These are phyloP conservation scores for Penicillium sp. DNA, from an alignment of 2,329 filamentous ascomycete species.

Conservation along the genomic window DNA sequence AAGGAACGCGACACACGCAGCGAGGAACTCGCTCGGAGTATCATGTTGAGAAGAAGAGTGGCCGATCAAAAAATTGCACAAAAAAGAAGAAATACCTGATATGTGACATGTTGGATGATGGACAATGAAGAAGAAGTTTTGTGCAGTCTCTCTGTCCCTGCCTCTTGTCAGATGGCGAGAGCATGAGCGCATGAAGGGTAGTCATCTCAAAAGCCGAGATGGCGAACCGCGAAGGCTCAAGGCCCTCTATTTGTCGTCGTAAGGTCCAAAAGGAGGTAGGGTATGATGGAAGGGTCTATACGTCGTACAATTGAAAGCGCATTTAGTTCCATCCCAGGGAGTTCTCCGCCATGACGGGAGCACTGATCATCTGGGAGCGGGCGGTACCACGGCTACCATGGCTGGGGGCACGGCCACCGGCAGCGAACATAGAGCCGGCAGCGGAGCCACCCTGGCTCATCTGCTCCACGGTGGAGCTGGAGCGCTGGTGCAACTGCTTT, in stretches of 20 bases:
- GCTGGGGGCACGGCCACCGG: slow-evolving; percentile 52
- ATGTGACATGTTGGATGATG: slow-evolving; percentile 28
- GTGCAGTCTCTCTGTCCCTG: slow-evolving; percentile 21
- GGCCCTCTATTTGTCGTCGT: slow-evolving; percentile 6
- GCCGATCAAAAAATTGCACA: slow-evolving; percentile 28
- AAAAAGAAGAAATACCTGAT: slow-evolving; percentile 24
- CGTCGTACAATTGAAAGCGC: slow-evolving; percentile 16
- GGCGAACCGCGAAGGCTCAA: not conserved
- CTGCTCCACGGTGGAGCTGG: slow-evolving; percentile 66
- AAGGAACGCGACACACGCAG: slow-evolving; percentile 19
- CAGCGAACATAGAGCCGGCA: slow-evolving; percentile 38
- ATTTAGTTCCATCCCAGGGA: slow-evolving; percentile 90
- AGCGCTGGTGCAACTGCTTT: slow-evolving; percentile 73
- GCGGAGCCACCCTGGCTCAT: slow-evolving; percentile 67
- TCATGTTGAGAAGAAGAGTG: slow-evolving; percentile 20
- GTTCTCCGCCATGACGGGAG: slow-evolving; percentile 90
- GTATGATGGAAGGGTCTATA: slow-evolving; percentile 9
- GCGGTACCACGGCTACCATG: slow-evolving; percentile 70
- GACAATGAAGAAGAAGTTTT: slow-evolving; percentile 27
- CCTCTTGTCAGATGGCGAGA: slow-evolving; percentile 1
- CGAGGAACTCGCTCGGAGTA: slow-evolving; percentile 19
- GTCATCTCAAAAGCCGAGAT: not conserved
- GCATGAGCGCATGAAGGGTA: slow-evolving; percentile 1
- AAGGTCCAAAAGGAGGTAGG: slow-evolving; percentile 4
- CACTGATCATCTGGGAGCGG: slow-evolving; percentile 75